Base-by-base conservation (phyloP, 2,329 filamentous ascomycete genomes). In the Zelopaecilomyces penicillatus region DNA sequence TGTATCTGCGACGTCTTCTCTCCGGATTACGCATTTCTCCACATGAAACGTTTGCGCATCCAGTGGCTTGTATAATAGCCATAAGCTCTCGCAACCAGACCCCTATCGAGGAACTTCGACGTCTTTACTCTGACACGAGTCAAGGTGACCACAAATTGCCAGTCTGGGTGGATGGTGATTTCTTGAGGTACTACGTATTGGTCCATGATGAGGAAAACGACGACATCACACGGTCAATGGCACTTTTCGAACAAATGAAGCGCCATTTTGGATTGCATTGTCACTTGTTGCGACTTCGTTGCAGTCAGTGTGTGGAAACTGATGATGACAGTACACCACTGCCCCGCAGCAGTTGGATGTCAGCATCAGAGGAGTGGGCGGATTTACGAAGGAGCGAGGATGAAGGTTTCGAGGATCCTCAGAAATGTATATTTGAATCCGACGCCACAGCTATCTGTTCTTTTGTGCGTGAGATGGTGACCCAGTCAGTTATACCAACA, bases 211-310 rank as follows among this genome's bases (percentile, higher is more conserved):
- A 98, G 66, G 93, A 98, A 60, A 82, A 81, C 49, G 91, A 95
- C 58, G 90, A 98, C 60, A 95, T 97, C 49, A 80, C 80, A 33
- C 85, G 89, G 65, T 95, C 90, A 9, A 91, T 91, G 64, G 79
- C 82, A 12, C 72, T 97, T 29, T 98, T 95, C 64, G 93, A 98
- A 55, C 88, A 96, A 64, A 98, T 98, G 94, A 98, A 97, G 66
- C 82, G 93, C n/a, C 88, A 96, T 65, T 87, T 98, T 52, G 93
- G 93, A 2, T 71, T 97, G 39, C 90, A 98, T 65, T 98, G 93
- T 60, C 93, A 98, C 65, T 73, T 98, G 8, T 72, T 98, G 31
- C 75, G 94, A 51, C 70, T 98, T 41, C 79, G 91, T 54, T 94
- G 87, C 57, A 85, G 81, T 33, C 85, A 89, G 59, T 91, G 88